These are phyloP conservation scores for Metschnikowia henanensis DNA, from an alignment of 805 yeast species.

Conservation along the genomic window DNA sequence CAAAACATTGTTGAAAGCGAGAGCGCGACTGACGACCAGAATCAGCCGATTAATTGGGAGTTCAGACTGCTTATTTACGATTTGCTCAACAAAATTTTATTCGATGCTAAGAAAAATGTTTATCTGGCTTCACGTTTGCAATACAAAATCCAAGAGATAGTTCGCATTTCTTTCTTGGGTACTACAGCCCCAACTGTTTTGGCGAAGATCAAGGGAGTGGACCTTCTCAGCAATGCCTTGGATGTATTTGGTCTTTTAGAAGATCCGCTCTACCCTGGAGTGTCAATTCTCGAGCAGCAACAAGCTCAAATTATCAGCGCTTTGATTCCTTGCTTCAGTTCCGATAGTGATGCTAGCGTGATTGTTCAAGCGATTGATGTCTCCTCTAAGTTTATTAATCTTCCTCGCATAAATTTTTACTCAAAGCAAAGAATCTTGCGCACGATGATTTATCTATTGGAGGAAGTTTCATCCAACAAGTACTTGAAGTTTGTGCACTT, in stretches of 20 bases:
- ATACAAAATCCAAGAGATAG: conserved; percentile 57
- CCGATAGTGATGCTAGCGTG: conserved; percentile 68
- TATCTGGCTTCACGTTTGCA: conserved; percentile 42
- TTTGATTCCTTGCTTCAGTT: conserved; percentile 78
- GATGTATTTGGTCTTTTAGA: conserved; percentile 56
- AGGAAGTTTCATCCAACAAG: conserved; percentile 48
- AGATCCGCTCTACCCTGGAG: conserved; percentile 73
- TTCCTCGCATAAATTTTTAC: conserved; percentile 44
- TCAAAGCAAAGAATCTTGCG: conserved; percentile 54
- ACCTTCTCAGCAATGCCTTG: conserved; percentile 62
- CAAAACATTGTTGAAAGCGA: conserved; percentile 38
- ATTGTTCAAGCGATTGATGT: conserved; percentile 78
- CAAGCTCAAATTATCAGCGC: conserved; percentile 95
- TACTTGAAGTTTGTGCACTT: conserved; percentile 57
- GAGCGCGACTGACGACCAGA: conserved; percentile 38
- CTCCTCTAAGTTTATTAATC: conserved; percentile 67
- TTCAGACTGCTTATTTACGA: conserved; percentile 51
- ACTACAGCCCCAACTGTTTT: conserved; percentile 68
- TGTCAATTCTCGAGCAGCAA: conserved; percentile 80
- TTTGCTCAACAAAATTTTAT: conserved; percentile 44
- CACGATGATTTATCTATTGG: conserved; percentile 65
- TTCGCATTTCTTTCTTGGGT: conserved; percentile 77
- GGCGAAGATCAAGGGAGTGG: conserved; percentile 65
- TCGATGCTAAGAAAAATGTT: conserved; percentile 37
- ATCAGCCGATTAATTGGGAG: conserved; percentile 58